Base-by-base conservation (phyloP, 2,329 filamentous ascomycete species). In the Penicillium sclerotigenum region DNA sequence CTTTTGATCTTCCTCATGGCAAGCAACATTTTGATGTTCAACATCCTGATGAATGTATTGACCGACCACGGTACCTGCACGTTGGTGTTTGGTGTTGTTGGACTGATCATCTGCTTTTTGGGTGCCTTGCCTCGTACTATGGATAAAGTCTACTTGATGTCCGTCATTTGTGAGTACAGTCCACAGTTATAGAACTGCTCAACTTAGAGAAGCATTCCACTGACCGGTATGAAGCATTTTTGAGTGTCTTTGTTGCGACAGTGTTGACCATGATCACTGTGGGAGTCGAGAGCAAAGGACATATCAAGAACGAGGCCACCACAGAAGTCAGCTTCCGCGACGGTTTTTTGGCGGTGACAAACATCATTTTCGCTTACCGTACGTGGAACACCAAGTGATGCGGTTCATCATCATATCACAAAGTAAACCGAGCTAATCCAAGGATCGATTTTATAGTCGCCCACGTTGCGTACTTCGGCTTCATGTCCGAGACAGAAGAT, bases 281-380 rank as follows among this genome's bases (percentile, higher is more conserved):
- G 4, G 86, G 84, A 10, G 73, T 87, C 37, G 65, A 73, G 42
- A 76, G 75, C 38, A 78, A 77, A 18, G 70, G 73, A 28, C 59
- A 69, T 29, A 66, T 69, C 10, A 66, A 68, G 5, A 68, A 75
- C 34, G 62, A 73, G n/a, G 68, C 70, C 13, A 72, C 73, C 4
- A 71, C 69, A 10, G 61, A 76, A 2, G 65, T 81, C 2, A 73
- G 69, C 26, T 79, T 87, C 56, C 74, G 77, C 28, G 76, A 81
- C 20, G 83, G 76, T 13, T 86, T 87, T 65, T 77, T 84, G 43
- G 80, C 83, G 13, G 79, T 87, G 52, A 80, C 78, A 64, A 89
- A 89, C 73, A 89, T 90, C 55, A 79, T 88, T 54, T 84, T 90
- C 56, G 87, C 87, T 53, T 90, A 87, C 74, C 78, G 84, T 69